Percentiles rank a stretch among this genome's conserved stretches.
Conservation (phyloP, 257 asterid genomes). For the Lycium barbarum region DNA sequence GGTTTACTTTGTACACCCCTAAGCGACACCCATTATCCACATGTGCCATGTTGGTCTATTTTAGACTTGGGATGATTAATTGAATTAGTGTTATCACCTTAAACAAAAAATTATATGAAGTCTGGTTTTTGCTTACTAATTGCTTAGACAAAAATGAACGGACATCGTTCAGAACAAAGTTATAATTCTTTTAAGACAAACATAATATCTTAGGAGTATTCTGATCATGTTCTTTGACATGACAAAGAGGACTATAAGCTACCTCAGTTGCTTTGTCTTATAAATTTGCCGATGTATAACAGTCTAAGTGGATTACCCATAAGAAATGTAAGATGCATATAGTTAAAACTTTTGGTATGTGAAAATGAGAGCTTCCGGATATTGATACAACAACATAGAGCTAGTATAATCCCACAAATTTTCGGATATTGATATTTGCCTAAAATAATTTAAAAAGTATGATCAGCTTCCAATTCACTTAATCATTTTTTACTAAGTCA, state of each 20-base stretch:
- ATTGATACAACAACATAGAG: too few relatives aligned
- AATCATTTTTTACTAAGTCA: background rate
- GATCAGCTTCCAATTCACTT: background rate
- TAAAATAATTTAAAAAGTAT: background rate
- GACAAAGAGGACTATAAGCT: background rate
- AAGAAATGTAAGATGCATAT: background rate
- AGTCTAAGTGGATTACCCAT: background rate
- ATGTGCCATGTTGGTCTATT: constrained; percentile 24
- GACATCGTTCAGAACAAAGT: background rate
- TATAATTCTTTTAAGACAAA: too few relatives aligned
- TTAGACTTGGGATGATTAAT: background rate
- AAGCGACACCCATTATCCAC: background rate
- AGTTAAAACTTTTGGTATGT: too few relatives aligned
- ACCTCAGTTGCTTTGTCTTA: background rate
- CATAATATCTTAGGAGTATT: too few relatives aligned
- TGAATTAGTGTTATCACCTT: background rate
- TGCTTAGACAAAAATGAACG: too few relatives aligned
- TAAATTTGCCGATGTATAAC: background rate
- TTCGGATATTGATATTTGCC: background rate
- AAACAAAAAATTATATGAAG: too few relatives aligned
- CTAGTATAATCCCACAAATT: too few relatives aligned
- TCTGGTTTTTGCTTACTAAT: too few relatives aligned
- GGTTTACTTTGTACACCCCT: too few relatives aligned
- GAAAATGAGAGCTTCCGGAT: too few relatives aligned
- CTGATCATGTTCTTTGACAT: background rate